These are phyloP conservation scores for Globisporangium parvum DNA, from an alignment of 352 stramenopile genomes.

Conservation along the genomic window DNA sequence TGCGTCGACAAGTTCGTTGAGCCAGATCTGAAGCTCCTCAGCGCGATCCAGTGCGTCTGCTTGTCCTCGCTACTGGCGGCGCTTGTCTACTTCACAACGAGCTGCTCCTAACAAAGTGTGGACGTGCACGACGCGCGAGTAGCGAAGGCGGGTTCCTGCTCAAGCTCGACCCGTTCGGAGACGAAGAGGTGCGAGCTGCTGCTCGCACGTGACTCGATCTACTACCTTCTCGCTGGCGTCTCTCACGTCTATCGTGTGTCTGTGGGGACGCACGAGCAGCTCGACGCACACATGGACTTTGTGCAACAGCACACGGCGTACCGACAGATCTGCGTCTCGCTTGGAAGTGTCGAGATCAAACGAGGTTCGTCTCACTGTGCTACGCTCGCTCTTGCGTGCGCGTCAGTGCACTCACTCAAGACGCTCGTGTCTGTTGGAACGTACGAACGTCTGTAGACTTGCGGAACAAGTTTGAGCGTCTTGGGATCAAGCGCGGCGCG, in stretches of 20 bases:
- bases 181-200: slow-evolving; percentile 30
- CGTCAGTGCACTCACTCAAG: not conserved
- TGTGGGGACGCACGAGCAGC: slow-evolving; percentile 13
- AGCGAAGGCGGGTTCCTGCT: slow-evolving; percentile 30
- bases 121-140: not conserved
- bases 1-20: slow-evolving; percentile 50
- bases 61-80: not conserved
- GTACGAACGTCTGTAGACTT: slow-evolving; percentile 22
- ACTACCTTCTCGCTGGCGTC: not conserved
- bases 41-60: slow-evolving; percentile 21
- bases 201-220: not conserved
- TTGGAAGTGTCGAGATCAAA: slow-evolving; percentile 39
- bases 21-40: slow-evolving; percentile 39
- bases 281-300: slow-evolving; percentile 45
- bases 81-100: not conserved
- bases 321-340: slow-evolving; percentile 39
- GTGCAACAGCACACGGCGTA: slow-evolving; percentile 25
- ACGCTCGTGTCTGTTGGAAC: not conserved
- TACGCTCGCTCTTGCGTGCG: not conserved
- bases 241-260: not conserved
- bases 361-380: slow-evolving; percentile 23
- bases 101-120: no score
- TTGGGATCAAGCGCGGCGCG: slow-evolving; percentile 37
- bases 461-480: slow-evolving; percentile 53
- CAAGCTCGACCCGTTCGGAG: slow-evolving; percentile 44